These are phyloP conservation scores for Tubosaeta sp. DNA, from an alignment of 768 basidiomycete genomes.

Conservation along the genomic window DNA sequence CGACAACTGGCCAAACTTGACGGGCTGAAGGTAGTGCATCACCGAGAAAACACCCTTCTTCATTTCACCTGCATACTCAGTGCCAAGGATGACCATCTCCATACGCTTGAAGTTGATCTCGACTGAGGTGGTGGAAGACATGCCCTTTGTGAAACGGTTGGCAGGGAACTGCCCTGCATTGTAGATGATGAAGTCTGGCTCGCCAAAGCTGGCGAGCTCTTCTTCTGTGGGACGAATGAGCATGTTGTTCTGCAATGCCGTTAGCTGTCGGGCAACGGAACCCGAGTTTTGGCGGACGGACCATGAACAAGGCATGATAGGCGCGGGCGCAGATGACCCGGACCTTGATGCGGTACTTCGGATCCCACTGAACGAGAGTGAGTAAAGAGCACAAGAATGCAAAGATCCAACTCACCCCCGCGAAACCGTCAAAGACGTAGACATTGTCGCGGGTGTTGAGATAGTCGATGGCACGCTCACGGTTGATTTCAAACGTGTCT, in stretches of 20 bases:
- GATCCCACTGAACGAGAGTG: constrained; percentile 71
- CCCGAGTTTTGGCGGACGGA: constrained; percentile 34
- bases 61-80: constrained; percentile 99
- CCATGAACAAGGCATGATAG: constrained; percentile 99
- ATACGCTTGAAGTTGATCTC: constrained; percentile 99
- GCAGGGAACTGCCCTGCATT: constrained; percentile 99
- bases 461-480: constrained; percentile 98
- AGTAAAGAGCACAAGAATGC: not conserved
- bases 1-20: constrained; percentile 97
- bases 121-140: constrained; percentile 98
- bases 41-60: constrained; percentile 99
- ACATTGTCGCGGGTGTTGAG: constrained; percentile 98
- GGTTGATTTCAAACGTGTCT: constrained; percentile 99
- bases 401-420: constrained; percentile 55
- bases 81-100: constrained; percentile 99
- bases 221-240: constrained; percentile 96
- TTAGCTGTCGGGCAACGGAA: constrained; percentile 6
- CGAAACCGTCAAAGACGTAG: constrained; percentile 95
- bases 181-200: constrained; percentile 99
- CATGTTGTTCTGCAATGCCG: constrained; percentile 82
- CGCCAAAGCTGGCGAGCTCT: constrained; percentile 90
- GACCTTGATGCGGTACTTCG: constrained; percentile 99
- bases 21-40: constrained; percentile 99
- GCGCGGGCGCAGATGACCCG: constrained; percentile 98
- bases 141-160: constrained; percentile 99